Conservation (phyloP, 495 filamentous ascomycete genomes). For the Podospora appendiculata region DNA sequence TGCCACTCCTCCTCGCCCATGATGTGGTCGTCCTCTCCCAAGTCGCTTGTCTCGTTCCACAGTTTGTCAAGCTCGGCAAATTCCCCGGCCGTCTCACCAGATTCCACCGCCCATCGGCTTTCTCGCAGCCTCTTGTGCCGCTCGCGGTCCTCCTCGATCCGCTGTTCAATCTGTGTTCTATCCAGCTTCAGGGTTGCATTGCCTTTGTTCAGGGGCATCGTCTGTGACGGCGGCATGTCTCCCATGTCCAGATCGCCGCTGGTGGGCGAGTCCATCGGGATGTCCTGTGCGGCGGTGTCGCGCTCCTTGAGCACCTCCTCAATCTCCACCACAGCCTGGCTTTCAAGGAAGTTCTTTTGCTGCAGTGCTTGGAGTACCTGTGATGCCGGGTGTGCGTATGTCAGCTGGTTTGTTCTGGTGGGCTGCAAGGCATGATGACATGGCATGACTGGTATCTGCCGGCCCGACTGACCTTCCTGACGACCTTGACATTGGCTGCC, state of each 20-base stretch:
- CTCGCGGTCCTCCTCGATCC: conserved; percentile 95
- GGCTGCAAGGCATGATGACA: neutral
- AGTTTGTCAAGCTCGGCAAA: conserved; percentile 57
- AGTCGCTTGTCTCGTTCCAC: conserved; percentile 73
- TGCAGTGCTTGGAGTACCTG: conserved; percentile 64
- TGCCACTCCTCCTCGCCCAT: conserved; percentile 63
- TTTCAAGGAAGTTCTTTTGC: conserved; percentile 56
- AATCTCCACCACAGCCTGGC: conserved; percentile 65
- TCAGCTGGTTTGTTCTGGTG: neutral
- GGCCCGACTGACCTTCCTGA: conserved; percentile 51
- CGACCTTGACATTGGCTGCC: conserved; percentile 89
- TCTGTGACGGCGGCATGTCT: conserved; percentile 23
- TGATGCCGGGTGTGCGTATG: neutral
- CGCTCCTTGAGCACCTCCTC: conserved; percentile 71
- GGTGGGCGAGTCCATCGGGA: conserved; percentile 27
- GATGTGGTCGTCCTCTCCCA: conserved; percentile 76
- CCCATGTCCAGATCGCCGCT: conserved; percentile 14
- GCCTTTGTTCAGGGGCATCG: conserved; percentile 16
- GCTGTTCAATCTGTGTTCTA: conserved; percentile 82
- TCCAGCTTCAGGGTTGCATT: conserved; percentile 44
- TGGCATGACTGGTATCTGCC: neutral
- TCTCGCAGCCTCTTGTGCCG: conserved; percentile 86
- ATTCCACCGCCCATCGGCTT: conserved; percentile 77
- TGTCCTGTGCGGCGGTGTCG: conserved; percentile 40
- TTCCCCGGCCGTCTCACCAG: conserved; percentile 31